These are phyloP conservation scores for Ogataea methanolica DNA, from an alignment of 805 yeast species.

Conservation along the genomic window DNA sequence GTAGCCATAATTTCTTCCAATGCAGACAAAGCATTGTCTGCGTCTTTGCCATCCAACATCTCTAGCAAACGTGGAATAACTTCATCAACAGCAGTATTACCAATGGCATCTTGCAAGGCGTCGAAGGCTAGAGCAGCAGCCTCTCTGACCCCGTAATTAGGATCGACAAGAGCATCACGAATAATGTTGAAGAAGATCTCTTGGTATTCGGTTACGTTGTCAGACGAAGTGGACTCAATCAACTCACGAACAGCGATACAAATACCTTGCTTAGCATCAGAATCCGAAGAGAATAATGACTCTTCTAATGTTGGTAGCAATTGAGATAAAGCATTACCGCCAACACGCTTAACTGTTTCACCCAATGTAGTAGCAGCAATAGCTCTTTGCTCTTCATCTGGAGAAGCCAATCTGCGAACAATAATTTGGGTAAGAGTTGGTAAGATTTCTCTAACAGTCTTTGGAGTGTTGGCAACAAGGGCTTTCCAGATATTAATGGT, in stretches of 20 bases:
- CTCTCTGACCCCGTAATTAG: conserved; percentile 69
- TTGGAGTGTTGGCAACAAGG: conserved; percentile 91
- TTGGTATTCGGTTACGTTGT: conserved; percentile 60
- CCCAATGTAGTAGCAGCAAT: conserved; percentile 94
- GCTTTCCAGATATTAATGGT: conserved; percentile 97
- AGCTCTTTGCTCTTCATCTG: conserved; percentile 70
- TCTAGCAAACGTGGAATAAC: conserved; percentile 78
- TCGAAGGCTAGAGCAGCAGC: conserved; percentile 93
- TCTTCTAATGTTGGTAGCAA: conserved; percentile 79
- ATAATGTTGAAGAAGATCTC: conserved; percentile 67
- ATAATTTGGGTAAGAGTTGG: conserved; percentile 78
- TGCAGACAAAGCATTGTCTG: conserved; percentile 80
- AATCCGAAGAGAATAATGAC: conserved; percentile 53
- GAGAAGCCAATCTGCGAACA: conserved; percentile 78
- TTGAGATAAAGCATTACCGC: conserved; percentile 78
- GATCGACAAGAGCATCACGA: conserved; percentile 74
- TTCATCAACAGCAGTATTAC: conserved; percentile 82
- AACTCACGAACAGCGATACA: conserved; percentile 90
- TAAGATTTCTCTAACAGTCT: conserved; percentile 85
- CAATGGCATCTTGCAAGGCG: conserved; percentile 74
- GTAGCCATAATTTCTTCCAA: conserved; percentile 88
- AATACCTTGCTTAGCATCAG: conserved; percentile 93
- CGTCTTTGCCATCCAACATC: conserved; percentile 47
- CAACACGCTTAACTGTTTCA: conserved; percentile 91
- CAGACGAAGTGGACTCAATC: conserved; percentile 64